phyloP scores from a whole-genome alignment of 2,329 filamentous ascomycete species.

The Aureobasidium subglaciale region DNA sequence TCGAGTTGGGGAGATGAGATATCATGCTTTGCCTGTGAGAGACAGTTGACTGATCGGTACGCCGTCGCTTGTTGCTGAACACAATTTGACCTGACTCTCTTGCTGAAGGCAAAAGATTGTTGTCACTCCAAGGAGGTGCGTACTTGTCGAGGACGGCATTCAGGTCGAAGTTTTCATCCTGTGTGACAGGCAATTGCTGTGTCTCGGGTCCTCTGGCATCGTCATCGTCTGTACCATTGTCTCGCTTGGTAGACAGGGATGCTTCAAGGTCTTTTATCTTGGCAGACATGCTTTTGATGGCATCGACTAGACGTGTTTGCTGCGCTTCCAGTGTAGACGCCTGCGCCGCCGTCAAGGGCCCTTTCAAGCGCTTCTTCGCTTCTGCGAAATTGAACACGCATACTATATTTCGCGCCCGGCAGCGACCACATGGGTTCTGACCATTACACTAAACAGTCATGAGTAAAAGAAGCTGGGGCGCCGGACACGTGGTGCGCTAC shows the following conservation, averaged over 20 bases:
- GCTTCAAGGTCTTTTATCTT: not conserved
- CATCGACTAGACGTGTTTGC: not conserved
- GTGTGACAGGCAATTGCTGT: too few relatives aligned
- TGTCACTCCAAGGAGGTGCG: not conserved
- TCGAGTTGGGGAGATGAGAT: too few relatives aligned
- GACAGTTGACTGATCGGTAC: slow-evolving; percentile 1
- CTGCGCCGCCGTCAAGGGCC: not conserved
- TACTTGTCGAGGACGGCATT: not conserved
- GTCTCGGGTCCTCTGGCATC: too few relatives aligned
- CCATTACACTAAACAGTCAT: not conserved
- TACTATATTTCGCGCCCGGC: not conserved
- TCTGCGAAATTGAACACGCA: slow-evolving; percentile 1
- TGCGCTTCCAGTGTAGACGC: not conserved
- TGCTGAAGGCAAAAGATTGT: not conserved
- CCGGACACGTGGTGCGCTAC: not conserved
- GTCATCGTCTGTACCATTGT: too few relatives aligned
- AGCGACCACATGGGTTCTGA: not conserved
- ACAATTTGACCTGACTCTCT: not conserved
- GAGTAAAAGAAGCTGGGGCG: not conserved
- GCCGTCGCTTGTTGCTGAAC: not conserved
- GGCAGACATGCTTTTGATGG: not conserved
- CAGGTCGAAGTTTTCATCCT: not conserved
- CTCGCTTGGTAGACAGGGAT: not conserved
- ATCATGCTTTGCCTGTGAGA: too few relatives aligned
- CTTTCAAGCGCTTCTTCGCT: not conserved